phyloP scores from a whole-genome alignment of 1,284 basidiomycete genomes.

The Tilletia caries region DNA sequence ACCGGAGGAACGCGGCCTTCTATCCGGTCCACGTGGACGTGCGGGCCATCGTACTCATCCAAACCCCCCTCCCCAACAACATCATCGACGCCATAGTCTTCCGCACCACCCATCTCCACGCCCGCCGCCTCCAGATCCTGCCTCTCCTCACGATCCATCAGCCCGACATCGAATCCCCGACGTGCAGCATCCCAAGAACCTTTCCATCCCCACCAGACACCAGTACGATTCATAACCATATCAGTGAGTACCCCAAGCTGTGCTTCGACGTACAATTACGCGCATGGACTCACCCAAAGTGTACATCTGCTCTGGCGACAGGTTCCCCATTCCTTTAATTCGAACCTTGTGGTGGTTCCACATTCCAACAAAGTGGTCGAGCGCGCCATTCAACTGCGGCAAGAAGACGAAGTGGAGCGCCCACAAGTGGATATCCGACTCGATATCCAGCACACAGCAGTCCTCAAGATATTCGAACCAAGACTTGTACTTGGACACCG shows the following conservation, averaged over 20 bases:
- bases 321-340: neutral
- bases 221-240: no score
- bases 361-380: neutral
- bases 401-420: neutral
- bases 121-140: neutral
- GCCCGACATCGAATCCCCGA: neutral
- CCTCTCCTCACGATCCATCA: neutral
- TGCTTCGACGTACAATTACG: no score
- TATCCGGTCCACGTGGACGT: constrained; percentile 1
- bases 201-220: no score
- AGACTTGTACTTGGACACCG: constrained; percentile 6
- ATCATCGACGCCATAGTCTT: neutral
- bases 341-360: constrained; percentile 13
- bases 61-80: neutral
- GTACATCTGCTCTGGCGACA: neutral
- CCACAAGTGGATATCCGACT: constrained; percentile 48
- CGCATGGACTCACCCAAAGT: neutral
- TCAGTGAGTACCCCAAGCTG: no score
- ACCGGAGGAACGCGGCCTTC: neutral
- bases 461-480: constrained; percentile 16
- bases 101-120: neutral
- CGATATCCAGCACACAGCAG: constrained; percentile 38
- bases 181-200: constrained; percentile 5
- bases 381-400: neutral
- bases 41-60: neutral